These are phyloP conservation scores for Barnettozyma californica DNA, from an alignment of 805 yeast genomes.

Conservation along the genomic window DNA sequence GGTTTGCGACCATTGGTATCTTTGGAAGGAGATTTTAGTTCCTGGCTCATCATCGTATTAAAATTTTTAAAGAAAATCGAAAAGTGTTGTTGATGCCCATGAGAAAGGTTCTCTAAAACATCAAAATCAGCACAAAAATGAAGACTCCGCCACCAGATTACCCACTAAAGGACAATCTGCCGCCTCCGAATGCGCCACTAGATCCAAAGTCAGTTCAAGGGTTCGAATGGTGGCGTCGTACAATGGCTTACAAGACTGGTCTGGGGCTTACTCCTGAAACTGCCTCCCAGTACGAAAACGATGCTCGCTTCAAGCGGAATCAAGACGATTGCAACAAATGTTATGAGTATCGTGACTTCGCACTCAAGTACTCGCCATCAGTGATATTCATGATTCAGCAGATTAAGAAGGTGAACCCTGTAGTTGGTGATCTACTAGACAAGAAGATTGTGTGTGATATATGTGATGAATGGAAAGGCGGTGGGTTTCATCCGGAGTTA, in stretches of 20 bases:
- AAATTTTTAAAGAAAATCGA: neutral
- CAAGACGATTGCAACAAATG: slow-evolving; percentile 62
- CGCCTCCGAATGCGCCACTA: slow-evolving; percentile 11
- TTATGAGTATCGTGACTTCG: slow-evolving; percentile 74
- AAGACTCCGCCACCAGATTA: slow-evolving; percentile 2
- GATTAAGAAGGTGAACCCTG: slow-evolving; percentile 43
- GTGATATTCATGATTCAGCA: slow-evolving; percentile 85
- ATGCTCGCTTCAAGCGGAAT: slow-evolving; percentile 37
- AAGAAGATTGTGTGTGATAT: slow-evolving; percentile 67
- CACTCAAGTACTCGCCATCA: slow-evolving; percentile 73
- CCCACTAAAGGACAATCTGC: slow-evolving; percentile 4
- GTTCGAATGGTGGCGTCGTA: slow-evolving; percentile 79
- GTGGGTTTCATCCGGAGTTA: slow-evolving; percentile 88
- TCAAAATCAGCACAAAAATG: slow-evolving; percentile 1
- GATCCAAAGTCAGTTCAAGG: slow-evolving; percentile 30
- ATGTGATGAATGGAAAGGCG: slow-evolving; percentile 80
- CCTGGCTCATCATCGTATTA: neutral
- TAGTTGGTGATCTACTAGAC: slow-evolving; percentile 43
- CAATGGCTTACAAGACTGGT: slow-evolving; percentile 66
- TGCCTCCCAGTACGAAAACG: slow-evolving; percentile 51
- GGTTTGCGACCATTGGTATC: slow-evolving; percentile 37
- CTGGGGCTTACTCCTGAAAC: slow-evolving; percentile 54
- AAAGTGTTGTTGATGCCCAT: neutral
- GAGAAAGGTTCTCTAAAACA: too few relatives aligned
- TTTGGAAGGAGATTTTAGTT: neutral